Evolutionary conservation across 192 early-diverging fungal genomes (phyloP).

Genomic region (Chytriomyces hyalinus): DNA sequence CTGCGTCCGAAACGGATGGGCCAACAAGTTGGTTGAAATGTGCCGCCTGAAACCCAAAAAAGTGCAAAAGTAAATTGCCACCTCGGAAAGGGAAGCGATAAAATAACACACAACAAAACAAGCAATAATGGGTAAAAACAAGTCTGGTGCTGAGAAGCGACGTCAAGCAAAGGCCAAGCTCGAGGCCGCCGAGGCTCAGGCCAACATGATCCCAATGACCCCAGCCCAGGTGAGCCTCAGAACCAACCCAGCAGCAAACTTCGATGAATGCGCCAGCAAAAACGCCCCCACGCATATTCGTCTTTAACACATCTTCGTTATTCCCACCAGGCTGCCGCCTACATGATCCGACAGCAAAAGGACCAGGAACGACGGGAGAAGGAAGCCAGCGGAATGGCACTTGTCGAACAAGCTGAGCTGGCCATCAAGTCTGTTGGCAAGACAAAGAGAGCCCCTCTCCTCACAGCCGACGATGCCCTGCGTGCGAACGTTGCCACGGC

Average conservation of each 20-base stretch:
- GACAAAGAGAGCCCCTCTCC: constrained; percentile 24
- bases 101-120: neutral
- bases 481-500: constrained; percentile 54
- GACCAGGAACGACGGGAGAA: constrained; percentile 7
- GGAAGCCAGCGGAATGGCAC: neutral
- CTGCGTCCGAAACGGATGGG: no score
- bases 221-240: constrained; percentile 8
- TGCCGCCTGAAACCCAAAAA: no score
- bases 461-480: constrained; percentile 49
- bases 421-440: constrained; percentile 17
- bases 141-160: constrained; percentile 23
- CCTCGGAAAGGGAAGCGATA: neutral
- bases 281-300: no score
- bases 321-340: constrained; percentile 12
- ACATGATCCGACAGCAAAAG: constrained; percentile 32
- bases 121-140: constrained; percentile 14
- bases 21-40: no score
- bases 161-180: neutral
- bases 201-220: neutral
- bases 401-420: constrained; percentile 5
- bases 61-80: no score
- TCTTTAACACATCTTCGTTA: no score
- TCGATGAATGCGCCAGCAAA: no score
- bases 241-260: neutral
- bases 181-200: neutral